A percentile compares a stretch with the other conserved stretches of the same genome.
These are phyloP conservation scores for Eucalyptus marginata DNA, from an alignment of 345 rosid genomes.

Conservation along the genomic window DNA sequence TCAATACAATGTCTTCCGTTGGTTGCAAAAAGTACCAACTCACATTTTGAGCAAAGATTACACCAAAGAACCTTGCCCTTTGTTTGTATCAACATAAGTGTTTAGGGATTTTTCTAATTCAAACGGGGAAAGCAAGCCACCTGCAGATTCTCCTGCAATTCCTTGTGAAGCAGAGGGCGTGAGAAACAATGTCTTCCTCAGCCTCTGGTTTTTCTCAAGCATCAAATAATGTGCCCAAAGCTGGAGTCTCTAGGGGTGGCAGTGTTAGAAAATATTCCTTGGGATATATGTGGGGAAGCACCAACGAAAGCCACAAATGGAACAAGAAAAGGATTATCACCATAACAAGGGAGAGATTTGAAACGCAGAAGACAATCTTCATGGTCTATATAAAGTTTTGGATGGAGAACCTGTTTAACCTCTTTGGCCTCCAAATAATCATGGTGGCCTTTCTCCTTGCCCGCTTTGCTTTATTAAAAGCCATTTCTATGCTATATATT, in stretches of 20 bases:
- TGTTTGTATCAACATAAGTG: conserved; percentile 60
- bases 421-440: conserved; percentile 91
- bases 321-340: conserved; percentile 62
- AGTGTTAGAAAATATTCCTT: conserved; percentile 55
- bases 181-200: conserved; percentile 37
- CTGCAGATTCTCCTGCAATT: conserved; percentile 10
- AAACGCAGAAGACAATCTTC: conserved; percentile 58
- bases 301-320: conserved; percentile 80
- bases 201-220: conserved; percentile 19
- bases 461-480: conserved; percentile 83
- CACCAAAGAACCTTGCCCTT: conserved; percentile 91
- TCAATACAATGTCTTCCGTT: conserved; percentile 82
- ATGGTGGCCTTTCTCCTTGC: conserved; percentile 87
- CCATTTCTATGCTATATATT: conserved; percentile 67
- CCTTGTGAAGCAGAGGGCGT: conserved; percentile 16
- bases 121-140: conserved; percentile 36
- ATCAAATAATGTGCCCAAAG: conserved; percentile 21
- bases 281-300: conserved; percentile 83
- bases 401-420: conserved; percentile 85
- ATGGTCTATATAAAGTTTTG: conserved; percentile 75
- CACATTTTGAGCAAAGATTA: conserved; percentile 27
- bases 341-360: conserved; percentile 77
- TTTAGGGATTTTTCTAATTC: conserved; percentile 22
- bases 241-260: conserved; percentile 36
- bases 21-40: conserved; percentile 71